Evolutionary conservation across 1,284 basidiomycete species (phyloP), one percentile per base, ranked within the genome.

Genomic region (Singerocomus rubriflavus): DNA sequence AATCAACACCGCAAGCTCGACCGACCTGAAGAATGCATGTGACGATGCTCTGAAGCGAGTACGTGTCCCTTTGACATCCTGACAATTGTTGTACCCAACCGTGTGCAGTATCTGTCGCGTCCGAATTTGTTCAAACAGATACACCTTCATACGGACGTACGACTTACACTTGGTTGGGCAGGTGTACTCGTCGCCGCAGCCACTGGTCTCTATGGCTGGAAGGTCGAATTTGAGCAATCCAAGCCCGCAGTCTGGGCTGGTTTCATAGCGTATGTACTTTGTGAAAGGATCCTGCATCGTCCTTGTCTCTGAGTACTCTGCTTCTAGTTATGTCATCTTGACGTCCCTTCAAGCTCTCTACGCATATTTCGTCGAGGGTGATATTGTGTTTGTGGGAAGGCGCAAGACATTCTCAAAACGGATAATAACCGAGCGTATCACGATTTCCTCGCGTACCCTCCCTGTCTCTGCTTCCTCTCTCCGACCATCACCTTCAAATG

Each of bases 41-140:
- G 94, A 97, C 67, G 93, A 96, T 73, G 86, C 87, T 35, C 73
- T 96, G 55, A 92, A 91, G 71, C 84, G 89, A 67, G 93, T 95
- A 64, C 58, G 90, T 80, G 27, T 40, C 12, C 21, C 31, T 29
- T 17, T 1, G 21, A 35, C 12, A 30, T 50, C 16, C 16, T 6
- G 8, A 2, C 27, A n/a, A 6, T 6, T 2, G 3, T 26, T 38
- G 42, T 39, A 32, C 39, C 54, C 26, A 48, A 51, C 51, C 46
- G 21, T 45, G 36, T 36, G 25, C 67, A 94, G 91, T 88, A 88
- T 67, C 78, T 95, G 43, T 81, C 86, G 55, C 76, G 86, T 60
- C 83, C 89, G 46, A 82, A 86, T 51, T 72, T 91, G 32, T 96
- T 94, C 75, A 91, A 88, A 53, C 87, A 90, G 64, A 91, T 85